Conservation (phyloP, 306 rosid species). For the Casuarina glauca region DNA sequence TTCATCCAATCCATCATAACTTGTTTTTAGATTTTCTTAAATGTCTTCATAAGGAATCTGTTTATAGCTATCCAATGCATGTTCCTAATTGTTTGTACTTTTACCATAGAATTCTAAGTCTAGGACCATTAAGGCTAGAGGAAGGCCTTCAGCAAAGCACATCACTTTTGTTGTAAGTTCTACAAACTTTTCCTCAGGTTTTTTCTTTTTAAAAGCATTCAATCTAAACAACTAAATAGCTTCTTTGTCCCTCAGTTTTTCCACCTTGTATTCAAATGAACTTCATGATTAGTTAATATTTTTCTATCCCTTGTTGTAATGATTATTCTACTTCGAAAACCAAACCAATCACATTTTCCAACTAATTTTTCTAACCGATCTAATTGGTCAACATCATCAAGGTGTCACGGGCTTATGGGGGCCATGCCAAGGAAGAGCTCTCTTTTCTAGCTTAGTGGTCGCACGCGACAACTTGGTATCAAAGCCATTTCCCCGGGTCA, state of each 20-base stretch:
- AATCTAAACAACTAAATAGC: slow-evolving; percentile 7
- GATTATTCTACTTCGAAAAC: slow-evolving; percentile 37
- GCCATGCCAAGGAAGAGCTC: too few relatives aligned
- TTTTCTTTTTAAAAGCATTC: not conserved
- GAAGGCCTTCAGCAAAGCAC: not conserved
- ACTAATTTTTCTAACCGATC: slow-evolving; percentile 22
- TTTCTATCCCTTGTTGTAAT: slow-evolving; percentile 29
- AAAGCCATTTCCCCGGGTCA: too few relatives aligned
- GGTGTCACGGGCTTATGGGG: too few relatives aligned
- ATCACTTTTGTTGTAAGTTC: not conserved
- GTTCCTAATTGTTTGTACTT: slow-evolving; percentile 24
- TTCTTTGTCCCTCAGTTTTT: not conserved
- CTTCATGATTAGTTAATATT: slow-evolving; percentile 8
- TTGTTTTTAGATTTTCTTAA: not conserved
- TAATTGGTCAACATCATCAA: slow-evolving; percentile 24
- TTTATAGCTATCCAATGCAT: slow-evolving; percentile 15
- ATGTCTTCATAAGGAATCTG: slow-evolving; percentile 14
- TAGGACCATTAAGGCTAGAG: slow-evolving; percentile 34
- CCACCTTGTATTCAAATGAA: not conserved
- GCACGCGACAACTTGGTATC: too few relatives aligned
- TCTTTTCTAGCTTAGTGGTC: slow-evolving; percentile 1
- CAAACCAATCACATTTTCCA: slow-evolving; percentile 31
- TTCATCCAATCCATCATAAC: too few relatives aligned
- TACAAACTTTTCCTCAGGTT: not conserved
- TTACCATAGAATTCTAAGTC: slow-evolving; percentile 7